Evolutionary conservation across 2,329 filamentous ascomycete species (phyloP), one percentile per base, ranked within the genome.

Genomic region (Aspergillus hiratsukae): DNA sequence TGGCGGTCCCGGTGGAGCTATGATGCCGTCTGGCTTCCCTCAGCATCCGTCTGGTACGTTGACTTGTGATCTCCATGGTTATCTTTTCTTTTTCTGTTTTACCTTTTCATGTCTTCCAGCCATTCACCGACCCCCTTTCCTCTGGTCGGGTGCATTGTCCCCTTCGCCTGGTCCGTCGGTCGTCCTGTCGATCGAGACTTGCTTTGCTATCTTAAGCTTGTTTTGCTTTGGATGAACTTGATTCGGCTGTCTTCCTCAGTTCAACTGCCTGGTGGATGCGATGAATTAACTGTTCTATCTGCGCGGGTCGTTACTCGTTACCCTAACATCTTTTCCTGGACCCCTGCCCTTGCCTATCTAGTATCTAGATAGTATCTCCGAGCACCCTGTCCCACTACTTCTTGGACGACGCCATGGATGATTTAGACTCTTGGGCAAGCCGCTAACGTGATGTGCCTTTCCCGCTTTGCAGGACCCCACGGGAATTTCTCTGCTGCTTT

Each of bases 1-100:
- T 45, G 66, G 63, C 45, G 68, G 62, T 56, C 68, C 70, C 54
- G 66, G 69, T 64, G 71, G 72, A 69, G 66, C 67, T 62, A 72
- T 75, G 69, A 74, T 75, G 65, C 67, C 72, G 46, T 61, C 66
- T 29, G 67, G 69, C 27, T 73, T 71, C 54, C 66, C 70, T 55
- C 71, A 72, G 61, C 67, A 69, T 48, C 65, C 67, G 31, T 65
- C 69, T 55, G 71, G 71, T 74, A 70, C 61, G 71, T 69, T 53
- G 31, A 37, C 31, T 37, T 37, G 29, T 54, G 52, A 50, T 48
- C 40, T 35, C 52, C 53, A 17, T 60, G 43, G 43, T 29, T 52
- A 14, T 57, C 25, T 59, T 62, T 40, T 46, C 54, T 45, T 56
- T 54, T 51, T 52, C 60, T 61, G 51, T 52, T 56, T 48, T 37